Percentiles rank a stretch among this genome's conserved stretches.
Evolutionary conservation across 306 rosid species (phyloP).

Genomic region (Erythrophleum fordii): DNA sequence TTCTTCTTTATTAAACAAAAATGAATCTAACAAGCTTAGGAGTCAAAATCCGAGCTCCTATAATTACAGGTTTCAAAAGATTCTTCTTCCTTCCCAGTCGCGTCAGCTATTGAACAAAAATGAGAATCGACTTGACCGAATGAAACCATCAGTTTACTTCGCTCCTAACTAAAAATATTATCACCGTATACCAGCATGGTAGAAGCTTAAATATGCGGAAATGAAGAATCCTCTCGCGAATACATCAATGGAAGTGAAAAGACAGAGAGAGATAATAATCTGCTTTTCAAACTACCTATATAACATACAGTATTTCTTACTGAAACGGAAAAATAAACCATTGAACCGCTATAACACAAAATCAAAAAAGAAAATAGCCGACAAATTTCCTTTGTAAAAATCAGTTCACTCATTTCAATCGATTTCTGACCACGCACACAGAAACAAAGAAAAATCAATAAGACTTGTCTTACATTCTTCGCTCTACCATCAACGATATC

Average conservation of each 20-base stretch:
- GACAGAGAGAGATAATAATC: neutral
- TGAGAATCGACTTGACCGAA: neutral
- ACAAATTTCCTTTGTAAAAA: neutral
- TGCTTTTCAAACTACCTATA: neutral
- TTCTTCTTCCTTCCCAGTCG: slow-evolving; percentile 26
- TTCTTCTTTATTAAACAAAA: slow-evolving; percentile 18
- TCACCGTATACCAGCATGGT: neutral
- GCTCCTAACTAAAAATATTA: neutral
- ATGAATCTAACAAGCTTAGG: neutral
- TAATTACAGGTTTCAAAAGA: neutral
- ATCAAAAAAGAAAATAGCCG: neutral
- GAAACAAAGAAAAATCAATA: neutral
- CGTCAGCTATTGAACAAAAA: slow-evolving; percentile 15
- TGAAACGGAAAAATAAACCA: neutral
- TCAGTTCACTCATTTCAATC: neutral
- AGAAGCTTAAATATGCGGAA: neutral
- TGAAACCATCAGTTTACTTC: neutral
- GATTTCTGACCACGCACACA: neutral
- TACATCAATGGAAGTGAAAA: neutral
- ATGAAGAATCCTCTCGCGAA: neutral
- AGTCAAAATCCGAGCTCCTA: neutral
- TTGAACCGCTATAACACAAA: neutral
- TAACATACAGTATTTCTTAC: no score
- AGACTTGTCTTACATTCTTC: slow-evolving; percentile 66
- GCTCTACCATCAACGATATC: slow-evolving; percentile 75